Conservation (phyloP, 129 eudicot genomes). For the Smallanthus sonchifolius region DNA sequence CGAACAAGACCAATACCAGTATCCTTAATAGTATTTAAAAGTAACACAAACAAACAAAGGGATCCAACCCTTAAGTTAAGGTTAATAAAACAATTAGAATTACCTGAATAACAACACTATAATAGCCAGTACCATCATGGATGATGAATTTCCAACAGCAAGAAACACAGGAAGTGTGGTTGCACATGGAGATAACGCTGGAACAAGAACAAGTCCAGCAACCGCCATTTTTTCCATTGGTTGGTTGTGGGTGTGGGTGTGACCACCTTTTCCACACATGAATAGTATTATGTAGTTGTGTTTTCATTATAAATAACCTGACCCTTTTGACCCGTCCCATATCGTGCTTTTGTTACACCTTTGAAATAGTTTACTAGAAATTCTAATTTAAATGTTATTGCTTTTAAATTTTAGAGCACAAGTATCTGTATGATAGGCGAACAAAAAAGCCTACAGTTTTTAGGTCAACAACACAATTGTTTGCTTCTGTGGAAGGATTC, state of each 20-base stretch:
- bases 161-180: slow-evolving; percentile 99
- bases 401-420: slow-evolving; percentile 56
- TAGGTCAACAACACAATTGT: slow-evolving; percentile 99
- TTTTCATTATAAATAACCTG: too few species aligned
- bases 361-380: neutral
- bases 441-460: slow-evolving; percentile 97
- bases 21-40: neutral
- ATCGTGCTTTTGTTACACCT: too few species aligned
- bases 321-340: too few species aligned
- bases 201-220: slow-evolving; percentile 96
- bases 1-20: neutral
- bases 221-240: slow-evolving; percentile 99
- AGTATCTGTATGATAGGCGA: slow-evolving; percentile 98
- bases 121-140: slow-evolving; percentile 95
- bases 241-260: slow-evolving; percentile 82
- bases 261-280: slow-evolving; percentile 89
- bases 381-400: neutral
- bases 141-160: slow-evolving; percentile 95
- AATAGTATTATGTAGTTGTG: slow-evolving; percentile 59
- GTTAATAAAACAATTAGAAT: neutral
- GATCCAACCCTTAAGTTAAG: neutral
- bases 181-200: slow-evolving; percentile 97
- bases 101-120: slow-evolving; percentile 96
- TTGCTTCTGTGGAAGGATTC: slow-evolving; percentile 98
- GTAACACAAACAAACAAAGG: slow-evolving; percentile 6